Conservation (phyloP, 1,284 basidiomycete species). For the Abortiporus biennis region DNA sequence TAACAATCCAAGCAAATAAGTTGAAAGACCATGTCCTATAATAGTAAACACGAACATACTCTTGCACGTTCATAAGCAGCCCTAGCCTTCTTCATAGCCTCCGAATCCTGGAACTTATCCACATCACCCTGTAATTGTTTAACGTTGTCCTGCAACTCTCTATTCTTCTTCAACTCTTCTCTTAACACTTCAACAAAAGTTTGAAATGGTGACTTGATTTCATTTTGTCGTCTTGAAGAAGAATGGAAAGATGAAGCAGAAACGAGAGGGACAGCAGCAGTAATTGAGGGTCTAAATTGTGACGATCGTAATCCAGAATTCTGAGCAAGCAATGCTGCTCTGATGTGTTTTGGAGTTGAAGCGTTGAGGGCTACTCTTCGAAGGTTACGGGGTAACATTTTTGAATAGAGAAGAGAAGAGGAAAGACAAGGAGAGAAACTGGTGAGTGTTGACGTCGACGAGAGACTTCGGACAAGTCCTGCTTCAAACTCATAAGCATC, state of each 20-base stretch:
- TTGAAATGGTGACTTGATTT: conserved; percentile 87
- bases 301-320: conserved; percentile 13
- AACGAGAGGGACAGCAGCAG: conserved; percentile 9
- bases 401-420: background rate
- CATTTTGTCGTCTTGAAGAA: conserved; percentile 53
- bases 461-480: no score
- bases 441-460: background rate
- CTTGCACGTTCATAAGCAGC: conserved; percentile 92
- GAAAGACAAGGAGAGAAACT: background rate
- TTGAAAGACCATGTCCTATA: conserved; percentile 6
- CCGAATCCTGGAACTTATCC: conserved; percentile 93
- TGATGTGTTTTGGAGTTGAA: conserved; percentile 21
- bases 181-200: conserved; percentile 93
- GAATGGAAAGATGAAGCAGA: conserved; percentile 47
- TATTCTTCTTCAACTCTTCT: conserved; percentile 90
- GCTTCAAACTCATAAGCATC: background rate
- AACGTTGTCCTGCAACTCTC: conserved; percentile 93
- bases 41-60: conserved; percentile 41
- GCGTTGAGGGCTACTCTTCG: conserved; percentile 20
- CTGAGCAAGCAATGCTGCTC: conserved; percentile 16
- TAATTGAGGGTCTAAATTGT: conserved; percentile 14
- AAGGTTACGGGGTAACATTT: conserved; percentile 26
- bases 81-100: conserved; percentile 89
- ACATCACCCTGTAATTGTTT: conserved; percentile 97
- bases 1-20: conserved; percentile 1